Base-by-base conservation (phyloP, 352 stramenopile species). In the Pythium oligandrum region DNA sequence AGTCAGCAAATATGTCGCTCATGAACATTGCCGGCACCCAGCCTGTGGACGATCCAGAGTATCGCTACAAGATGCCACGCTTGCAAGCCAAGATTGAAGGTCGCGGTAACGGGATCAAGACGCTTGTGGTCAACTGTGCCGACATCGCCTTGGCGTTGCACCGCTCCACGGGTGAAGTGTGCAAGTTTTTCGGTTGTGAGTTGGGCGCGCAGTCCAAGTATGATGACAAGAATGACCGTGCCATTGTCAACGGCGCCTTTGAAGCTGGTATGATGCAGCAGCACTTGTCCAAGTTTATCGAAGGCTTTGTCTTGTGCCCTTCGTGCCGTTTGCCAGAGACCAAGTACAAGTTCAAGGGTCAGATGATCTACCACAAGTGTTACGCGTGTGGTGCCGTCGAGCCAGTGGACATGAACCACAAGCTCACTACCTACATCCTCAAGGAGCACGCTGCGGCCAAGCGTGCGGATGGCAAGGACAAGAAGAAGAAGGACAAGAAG, bases 31-130 rank as follows among this genome's bases (percentile, higher is more conserved):
- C 84, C 58, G 86, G 85, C 61, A 88, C 74, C n/a, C 79, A 88
- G 64, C 53, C 86, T 53, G 80, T 98, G 33, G 93, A 98, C 48
- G 86, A 96, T 67, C 87, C 87, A 10, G 84, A 94, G 59, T 99
- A 99, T 73, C 95, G 97, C 56, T 99, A 99, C 93, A 99, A 98
- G 84, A 99, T 99, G 97, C 96, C 96, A 37, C 88, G 90, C 26
- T 71, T 98, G 42, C 64, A 93, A 36, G 95, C 93, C 44, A 99
- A 99, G 76, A 98, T 98, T 57, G 97, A 99, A 84, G 97, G 97
- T 38, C 87, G 96, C 51, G 97, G 97, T 49, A 99, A 99, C 75
- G 97, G 97, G 55, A 99, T 99, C 71, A 99, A 99, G 82, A 99
- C 97, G 36, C 82, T 98, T 36, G 93, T 99, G 55, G 90, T 98